A percentile compares a stretch with the other conserved stretches of the same genome.
phyloP scores from a whole-genome alignment of 306 rosid genomes.

The Trifolium pratense region DNA sequence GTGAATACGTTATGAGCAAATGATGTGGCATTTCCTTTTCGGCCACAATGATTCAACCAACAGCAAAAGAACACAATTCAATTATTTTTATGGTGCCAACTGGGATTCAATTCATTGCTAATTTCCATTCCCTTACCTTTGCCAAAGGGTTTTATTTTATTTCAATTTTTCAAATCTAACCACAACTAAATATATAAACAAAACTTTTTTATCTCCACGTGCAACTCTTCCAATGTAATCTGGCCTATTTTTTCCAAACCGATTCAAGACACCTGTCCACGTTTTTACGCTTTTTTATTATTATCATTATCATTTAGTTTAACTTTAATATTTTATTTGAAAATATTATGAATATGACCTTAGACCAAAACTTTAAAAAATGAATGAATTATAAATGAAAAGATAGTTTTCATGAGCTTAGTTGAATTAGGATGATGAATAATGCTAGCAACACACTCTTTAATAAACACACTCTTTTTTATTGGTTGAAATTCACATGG shows the following conservation, averaged over 20 bases:
- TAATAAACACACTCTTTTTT: no score
- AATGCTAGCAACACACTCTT: no score
- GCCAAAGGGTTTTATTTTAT: slow-evolving; percentile 2
- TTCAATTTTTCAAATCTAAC: background rate
- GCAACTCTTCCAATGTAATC: slow-evolving; percentile 32
- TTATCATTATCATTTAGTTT: background rate
- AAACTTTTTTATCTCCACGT: slow-evolving; percentile 45
- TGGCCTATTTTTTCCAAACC: background rate
- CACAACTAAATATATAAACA: background rate
- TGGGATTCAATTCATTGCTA: background rate
- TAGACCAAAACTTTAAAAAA: background rate
- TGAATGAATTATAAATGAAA: background rate
- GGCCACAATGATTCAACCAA: background rate
- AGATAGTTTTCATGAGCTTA: no score
- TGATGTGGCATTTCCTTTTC: no score
- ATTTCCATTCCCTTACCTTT: slow-evolving; percentile 20
- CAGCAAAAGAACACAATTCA: slow-evolving; percentile 28
- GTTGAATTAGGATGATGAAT: no score
- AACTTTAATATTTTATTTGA: background rate
- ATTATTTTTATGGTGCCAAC: slow-evolving; percentile 20
- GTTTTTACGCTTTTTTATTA: slow-evolving; percentile 36
- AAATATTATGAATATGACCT: slow-evolving; percentile 9
- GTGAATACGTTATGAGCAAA: no score
- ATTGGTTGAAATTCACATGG: no score
- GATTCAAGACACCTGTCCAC: slow-evolving; percentile 49